Percentiles rank a stretch among this genome's conserved stretches.
These are phyloP conservation scores for Penicillium goetzii DNA, from an alignment of 495 filamentous ascomycete species.

Conservation along the genomic window DNA sequence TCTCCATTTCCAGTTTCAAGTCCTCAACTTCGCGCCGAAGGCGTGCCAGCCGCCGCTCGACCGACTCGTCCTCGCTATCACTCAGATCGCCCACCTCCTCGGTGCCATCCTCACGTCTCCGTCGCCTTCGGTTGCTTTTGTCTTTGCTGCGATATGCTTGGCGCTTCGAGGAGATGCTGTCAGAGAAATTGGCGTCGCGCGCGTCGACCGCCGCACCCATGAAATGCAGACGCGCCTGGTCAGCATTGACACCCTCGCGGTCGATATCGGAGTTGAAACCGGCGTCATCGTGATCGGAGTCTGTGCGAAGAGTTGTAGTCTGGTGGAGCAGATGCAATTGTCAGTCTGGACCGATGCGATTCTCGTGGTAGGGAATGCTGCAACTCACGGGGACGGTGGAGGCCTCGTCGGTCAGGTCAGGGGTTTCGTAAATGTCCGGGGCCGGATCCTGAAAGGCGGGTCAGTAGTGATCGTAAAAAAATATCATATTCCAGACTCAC, in stretches of 20 bases:
- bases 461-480: constrained; percentile 14
- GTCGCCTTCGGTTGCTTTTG: constrained; percentile 53
- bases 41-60: constrained; percentile 77
- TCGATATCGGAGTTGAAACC: constrained; percentile 67
- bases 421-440: constrained; percentile 94
- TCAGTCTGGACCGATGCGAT: constrained; percentile 12
- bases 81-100: constrained; percentile 68
- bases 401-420: constrained; percentile 83
- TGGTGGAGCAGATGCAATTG: constrained; percentile 34
- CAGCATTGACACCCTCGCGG: constrained; percentile 69
- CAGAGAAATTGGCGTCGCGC: constrained; percentile 77
- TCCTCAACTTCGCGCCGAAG: constrained; percentile 79
- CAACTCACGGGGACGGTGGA: constrained; percentile 74
- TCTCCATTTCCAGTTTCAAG: constrained; percentile 65
- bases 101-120: constrained; percentile 54
- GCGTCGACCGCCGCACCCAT: constrained; percentile 74
- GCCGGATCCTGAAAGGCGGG: constrained; percentile 68
- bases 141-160: constrained; percentile 78
- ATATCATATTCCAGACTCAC: constrained; percentile 48
- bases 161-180: constrained; percentile 75
- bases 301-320: constrained; percentile 67
- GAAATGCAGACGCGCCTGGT: constrained; percentile 80
- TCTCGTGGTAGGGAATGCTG: constrained; percentile 12
- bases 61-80: constrained; percentile 70
- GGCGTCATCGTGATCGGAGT: constrained; percentile 62